phyloP scores from a whole-genome alignment of 805 yeast genomes.

The Starmerella vitae region DNA sequence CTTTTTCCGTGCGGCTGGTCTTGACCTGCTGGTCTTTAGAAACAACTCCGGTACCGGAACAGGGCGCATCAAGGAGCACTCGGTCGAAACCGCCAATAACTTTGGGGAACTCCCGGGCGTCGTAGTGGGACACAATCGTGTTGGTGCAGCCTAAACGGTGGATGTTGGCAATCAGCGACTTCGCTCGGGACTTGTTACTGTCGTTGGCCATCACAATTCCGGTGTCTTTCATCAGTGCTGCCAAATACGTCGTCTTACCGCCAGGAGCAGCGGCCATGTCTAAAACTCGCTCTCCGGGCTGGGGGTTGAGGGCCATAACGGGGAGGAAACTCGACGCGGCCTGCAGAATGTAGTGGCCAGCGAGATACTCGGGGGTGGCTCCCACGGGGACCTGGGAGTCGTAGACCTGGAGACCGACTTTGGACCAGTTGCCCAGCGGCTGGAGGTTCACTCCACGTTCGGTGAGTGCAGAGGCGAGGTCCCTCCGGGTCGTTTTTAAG shows the following conservation, averaged over 20 bases:
- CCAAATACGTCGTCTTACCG: conserved; percentile 89
- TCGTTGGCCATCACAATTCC: conserved; percentile 97
- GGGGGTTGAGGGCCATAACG: conserved; percentile 95
- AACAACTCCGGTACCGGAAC: conserved; percentile 99
- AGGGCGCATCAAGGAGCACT: conserved; percentile 91
- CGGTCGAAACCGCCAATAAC: conserved; percentile 98
- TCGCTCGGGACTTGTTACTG: conserved; percentile 90
- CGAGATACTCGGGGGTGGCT: conserved; percentile 96
- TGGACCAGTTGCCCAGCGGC: conserved; percentile 96
- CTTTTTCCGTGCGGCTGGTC: conserved; percentile 86
- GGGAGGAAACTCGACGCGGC: conserved; percentile 98
- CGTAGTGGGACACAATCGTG: conserved; percentile 92
- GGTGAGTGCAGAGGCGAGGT: conserved; percentile 84
- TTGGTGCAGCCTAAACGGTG: conserved; percentile 95
- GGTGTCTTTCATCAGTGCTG: conserved; percentile 95
- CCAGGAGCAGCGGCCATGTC: conserved; percentile 99
- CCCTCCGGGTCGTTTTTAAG: conserved; percentile 84
- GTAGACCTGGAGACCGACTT: conserved; percentile 91
- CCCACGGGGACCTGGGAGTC: conserved; percentile 99
- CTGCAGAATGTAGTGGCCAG: conserved; percentile 94
- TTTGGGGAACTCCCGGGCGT: conserved; percentile 95
- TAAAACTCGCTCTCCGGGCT: conserved; percentile 83
- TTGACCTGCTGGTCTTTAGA: conserved; percentile 94
- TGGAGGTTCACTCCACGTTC: conserved; percentile 95
- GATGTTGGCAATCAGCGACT: conserved; percentile 90